phyloP scores from a whole-genome alignment of 768 basidiomycete genomes.

The Amanita fuliginea region DNA sequence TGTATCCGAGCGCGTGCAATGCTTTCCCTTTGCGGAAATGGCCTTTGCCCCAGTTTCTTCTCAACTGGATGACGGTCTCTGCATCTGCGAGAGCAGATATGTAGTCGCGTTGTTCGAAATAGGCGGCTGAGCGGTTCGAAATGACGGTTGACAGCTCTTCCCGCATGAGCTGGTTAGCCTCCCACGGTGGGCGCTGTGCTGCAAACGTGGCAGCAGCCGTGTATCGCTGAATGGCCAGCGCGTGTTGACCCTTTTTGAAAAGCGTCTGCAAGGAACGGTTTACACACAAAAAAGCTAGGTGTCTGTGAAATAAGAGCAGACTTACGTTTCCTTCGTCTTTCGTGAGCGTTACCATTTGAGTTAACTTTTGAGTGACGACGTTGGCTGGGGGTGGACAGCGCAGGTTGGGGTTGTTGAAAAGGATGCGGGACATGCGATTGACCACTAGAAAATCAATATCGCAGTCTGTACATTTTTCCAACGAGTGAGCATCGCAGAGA shows the following conservation, averaged over 20 bases:
- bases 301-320: slow-evolving; percentile 10
- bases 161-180: slow-evolving; percentile 66
- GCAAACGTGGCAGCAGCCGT: slow-evolving; percentile 69
- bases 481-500: slow-evolving; percentile 55
- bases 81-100: slow-evolving; percentile 80
- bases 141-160: slow-evolving; percentile 88
- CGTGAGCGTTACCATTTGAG: slow-evolving; percentile 59
- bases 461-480: slow-evolving; percentile 68
- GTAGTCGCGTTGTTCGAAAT: slow-evolving; percentile 64
- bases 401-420: slow-evolving; percentile 58
- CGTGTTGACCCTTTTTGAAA: slow-evolving; percentile 67
- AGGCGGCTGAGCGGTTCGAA: slow-evolving; percentile 88
- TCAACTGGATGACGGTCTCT: slow-evolving; percentile 77
- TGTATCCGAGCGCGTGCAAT: slow-evolving; percentile 55
- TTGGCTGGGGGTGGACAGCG: slow-evolving; percentile 76
- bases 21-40: slow-evolving; percentile 94
- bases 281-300: slow-evolving; percentile 11
- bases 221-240: slow-evolving; percentile 69
- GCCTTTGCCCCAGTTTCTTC: slow-evolving; percentile 88
- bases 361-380: slow-evolving; percentile 64
- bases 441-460: slow-evolving; percentile 61
- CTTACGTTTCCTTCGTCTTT: slow-evolving; percentile 96
- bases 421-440: slow-evolving; percentile 66
- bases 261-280: slow-evolving; percentile 34
- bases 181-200: slow-evolving; percentile 80